Base-by-base conservation (phyloP, 148 eudicot genomes). In the Hydrangea macrophylla region DNA sequence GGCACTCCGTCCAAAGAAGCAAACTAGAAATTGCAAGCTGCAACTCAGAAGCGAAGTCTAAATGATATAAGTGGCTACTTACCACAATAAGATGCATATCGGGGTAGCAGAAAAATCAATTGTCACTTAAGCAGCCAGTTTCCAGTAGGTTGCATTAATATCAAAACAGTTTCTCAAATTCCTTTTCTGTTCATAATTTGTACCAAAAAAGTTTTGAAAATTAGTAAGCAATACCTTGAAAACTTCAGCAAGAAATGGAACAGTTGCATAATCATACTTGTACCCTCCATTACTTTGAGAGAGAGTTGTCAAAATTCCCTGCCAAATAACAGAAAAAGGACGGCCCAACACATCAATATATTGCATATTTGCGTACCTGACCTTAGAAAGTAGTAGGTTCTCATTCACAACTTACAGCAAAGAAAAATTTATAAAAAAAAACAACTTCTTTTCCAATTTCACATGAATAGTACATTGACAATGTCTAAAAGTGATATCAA, bases 171-270 rank as follows among this genome's bases (percentile, higher is more conserved):
- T 22, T 50, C 30, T n/a, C 5, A 17, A 58, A 50, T 5, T 22
- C 28, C 26, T 18, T 45, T n/a, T 28, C 55, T 27, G 45, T 17
- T 18, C 58, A 31, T 48, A 18, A 31, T 65, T 44, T 25, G 18
- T 23, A 35, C 39, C 39, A 35, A 4, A 35, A 35, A 35, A 3
- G 39, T 35, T 35, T 35, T 35, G 8, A 35, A 35, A 8, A 35
- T 35, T 39, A 58, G 62, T 24, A 39, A 32, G 4, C 20, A 64
- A 44, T 70, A 81, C 90, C 90, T 86, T 86, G 75, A 86, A 86
- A 18, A 86, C 79, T 74, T 86, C 90, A 27, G 90, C 90, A 32
- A 86, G 90, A 75, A 83, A 86, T 1, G 90, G 88, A 70, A 86
- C 80, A 48, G 90, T 86, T 13, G 88, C 90, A 70, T 86, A 86